Evolutionary conservation across 106 monocot genomes (phyloP), one percentile per base, ranked within the genome.

Genomic region (Acorus gramineus): DNA sequence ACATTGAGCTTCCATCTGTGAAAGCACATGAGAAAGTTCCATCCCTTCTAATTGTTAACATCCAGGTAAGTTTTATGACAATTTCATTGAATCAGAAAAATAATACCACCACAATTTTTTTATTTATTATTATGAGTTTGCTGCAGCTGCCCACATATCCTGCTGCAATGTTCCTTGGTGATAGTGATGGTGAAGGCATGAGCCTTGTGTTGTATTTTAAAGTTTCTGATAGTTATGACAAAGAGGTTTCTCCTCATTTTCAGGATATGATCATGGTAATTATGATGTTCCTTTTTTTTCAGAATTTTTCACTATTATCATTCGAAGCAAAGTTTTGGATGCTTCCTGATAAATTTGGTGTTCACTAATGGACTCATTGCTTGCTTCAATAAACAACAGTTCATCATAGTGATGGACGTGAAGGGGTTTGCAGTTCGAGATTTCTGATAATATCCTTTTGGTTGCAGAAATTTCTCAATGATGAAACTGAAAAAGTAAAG

Each of bases 91-190:
- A 0, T 28, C 28, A 28, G 28, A 28, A 28, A 28, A 28, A 28
- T 28, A 28, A 0, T 1, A 28, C 28, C 28, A 28, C 28, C 1
- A 28, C 28, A 28, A 0, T 28, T 28, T 28, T 0, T 28, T 28
- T 28, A 28, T 71, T 42, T 45, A 11, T 72, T 68, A 11, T 59
- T 28, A 28, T 28, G 28, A 28, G 28, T 28, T 28, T 28, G 28
- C 1, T 28, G 58, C 85, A 93, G 93, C 57, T 93, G 65, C 93
- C 93, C 53, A 86, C 89, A 53, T 93, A 93, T 73, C 93, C 93
- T 60, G 79, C 86, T 46, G 79, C 93, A 11, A 81, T 93, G 79
- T 89, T 89, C 78, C 80, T 85, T 44, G 93, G 93, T 59, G 89
- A 86, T 53, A 81, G 83, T 64, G 89, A 93, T 66, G 93, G 89